phyloP scores from a whole-genome alignment of 1,284 basidiomycete genomes.

The Stereum hirsutum region DNA sequence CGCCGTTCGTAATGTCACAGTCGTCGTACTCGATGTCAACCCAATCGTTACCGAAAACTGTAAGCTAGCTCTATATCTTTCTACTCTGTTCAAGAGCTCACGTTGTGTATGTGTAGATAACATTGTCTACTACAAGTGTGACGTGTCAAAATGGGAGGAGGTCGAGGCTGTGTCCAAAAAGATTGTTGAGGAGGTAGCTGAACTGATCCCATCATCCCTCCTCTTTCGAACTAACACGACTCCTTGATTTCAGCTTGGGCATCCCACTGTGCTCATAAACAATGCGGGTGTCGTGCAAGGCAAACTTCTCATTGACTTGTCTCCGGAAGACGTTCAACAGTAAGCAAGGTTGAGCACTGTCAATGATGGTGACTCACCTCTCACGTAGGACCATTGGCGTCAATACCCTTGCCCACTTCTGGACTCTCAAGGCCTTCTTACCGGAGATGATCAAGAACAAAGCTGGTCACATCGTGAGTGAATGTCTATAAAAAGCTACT shows the following conservation, averaged over 20 bases:
- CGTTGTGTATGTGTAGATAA: constrained; percentile 40
- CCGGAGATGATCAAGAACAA: constrained; percentile 78
- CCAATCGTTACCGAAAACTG: constrained; percentile 71
- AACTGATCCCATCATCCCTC: not conserved
- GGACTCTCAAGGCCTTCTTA: constrained; percentile 88
- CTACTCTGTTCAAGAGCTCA: not conserved
- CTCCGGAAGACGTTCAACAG: constrained; percentile 73
- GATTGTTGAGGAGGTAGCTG: constrained; percentile 63
- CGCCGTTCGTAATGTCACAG: constrained; percentile 70
- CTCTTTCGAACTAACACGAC: constrained; percentile 1
- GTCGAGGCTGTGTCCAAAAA: constrained; percentile 64
- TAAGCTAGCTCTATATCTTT: constrained; percentile 17
- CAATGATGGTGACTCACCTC: constrained; percentile 5
- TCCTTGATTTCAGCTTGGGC: constrained; percentile 55
- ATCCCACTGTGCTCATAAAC: constrained; percentile 88
- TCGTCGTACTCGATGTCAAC: constrained; percentile 80
- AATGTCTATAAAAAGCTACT: constrained; percentile 15
- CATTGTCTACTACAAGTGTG: constrained; percentile 78
- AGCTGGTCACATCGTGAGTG: constrained; percentile 80
- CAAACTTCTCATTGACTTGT: constrained; percentile 75
- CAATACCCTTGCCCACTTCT: constrained; percentile 86
- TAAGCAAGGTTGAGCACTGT: constrained; percentile 30
- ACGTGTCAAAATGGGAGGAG: constrained; percentile 81
- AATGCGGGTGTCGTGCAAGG: constrained; percentile 96
- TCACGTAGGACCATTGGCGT: constrained; percentile 74